These are phyloP conservation scores for Naganishia liquefaciens DNA, from an alignment of 1,284 basidiomycete genomes.

Conservation along the genomic window DNA sequence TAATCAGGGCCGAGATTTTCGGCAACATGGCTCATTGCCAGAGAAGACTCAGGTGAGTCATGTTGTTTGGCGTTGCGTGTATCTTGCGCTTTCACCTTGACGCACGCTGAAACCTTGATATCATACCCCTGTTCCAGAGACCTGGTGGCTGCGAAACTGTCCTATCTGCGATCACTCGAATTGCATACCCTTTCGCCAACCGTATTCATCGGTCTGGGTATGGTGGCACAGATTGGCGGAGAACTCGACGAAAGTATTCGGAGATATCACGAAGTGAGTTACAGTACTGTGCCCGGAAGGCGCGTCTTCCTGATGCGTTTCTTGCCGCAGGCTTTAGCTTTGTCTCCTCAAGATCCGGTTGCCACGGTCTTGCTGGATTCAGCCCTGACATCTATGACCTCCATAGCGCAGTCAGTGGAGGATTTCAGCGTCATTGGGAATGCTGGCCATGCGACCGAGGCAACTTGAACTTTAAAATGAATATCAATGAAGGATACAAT, in stretches of 20 bases:
- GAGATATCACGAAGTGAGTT: conserved; percentile 78
- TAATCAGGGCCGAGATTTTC: conserved; percentile 81
- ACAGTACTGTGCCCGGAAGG: neutral
- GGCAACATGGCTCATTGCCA: conserved; percentile 86
- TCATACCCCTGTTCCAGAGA: conserved; percentile 57
- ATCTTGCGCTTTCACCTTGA: neutral
- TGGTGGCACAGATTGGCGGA: conserved; percentile 73
- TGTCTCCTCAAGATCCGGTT: conserved; percentile 82
- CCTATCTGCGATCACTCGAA: conserved; percentile 74
- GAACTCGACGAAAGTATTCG: conserved; percentile 76
- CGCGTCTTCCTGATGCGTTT: neutral
- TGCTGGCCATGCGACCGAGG: no score
- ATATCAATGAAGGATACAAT: no score
- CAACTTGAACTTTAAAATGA: no score
- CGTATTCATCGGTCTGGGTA: conserved; percentile 78
- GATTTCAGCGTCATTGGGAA: no score
- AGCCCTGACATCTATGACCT: conserved; percentile 63
- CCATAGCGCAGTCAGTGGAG: conserved; percentile 40
- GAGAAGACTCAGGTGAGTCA: conserved; percentile 69
- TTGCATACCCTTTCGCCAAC: conserved; percentile 75
- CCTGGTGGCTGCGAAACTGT: conserved; percentile 66
- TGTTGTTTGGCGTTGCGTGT: neutral
- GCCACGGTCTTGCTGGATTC: conserved; percentile 81
- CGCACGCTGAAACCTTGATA: neutral
- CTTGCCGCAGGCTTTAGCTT: conserved; percentile 66